A percentile compares a stretch with the other conserved stretches of the same genome.
Conservation (phyloP, 176 grass and related monocot species). For the Oryza glumipatula region DNA sequence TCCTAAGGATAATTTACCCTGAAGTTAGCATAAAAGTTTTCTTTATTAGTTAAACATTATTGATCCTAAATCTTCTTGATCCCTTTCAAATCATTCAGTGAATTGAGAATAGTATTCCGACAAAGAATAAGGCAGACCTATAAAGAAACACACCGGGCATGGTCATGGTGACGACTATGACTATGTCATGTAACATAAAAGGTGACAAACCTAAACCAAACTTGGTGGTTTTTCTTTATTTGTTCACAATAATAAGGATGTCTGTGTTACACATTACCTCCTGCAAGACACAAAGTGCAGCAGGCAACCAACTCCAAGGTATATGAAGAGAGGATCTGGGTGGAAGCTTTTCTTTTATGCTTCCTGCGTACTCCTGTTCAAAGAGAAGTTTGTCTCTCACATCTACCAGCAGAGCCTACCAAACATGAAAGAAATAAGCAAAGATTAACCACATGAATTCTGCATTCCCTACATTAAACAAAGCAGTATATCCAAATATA, state of each 20-base stretch:
- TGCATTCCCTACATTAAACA: constrained; percentile 14
- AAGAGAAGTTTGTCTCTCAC: constrained; percentile 97
- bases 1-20: neutral
- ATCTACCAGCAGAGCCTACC: constrained; percentile 83
- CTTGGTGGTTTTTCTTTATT: neutral
- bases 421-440: constrained; percentile 7
- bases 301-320: constrained; percentile 91
- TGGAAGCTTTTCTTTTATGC: constrained; percentile 72
- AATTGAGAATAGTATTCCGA: neutral
- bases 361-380: constrained; percentile 86
- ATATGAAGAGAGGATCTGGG: constrained; percentile 76
- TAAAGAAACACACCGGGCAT: constrained; percentile 1
- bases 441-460: constrained; percentile 29
- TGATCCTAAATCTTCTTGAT: neutral
- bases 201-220: constrained; percentile 9
- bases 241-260: neutral
- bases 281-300: constrained; percentile 74
- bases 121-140: neutral
- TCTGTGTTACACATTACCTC: constrained; percentile 64
- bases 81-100: neutral
- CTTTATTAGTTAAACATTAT: neutral
- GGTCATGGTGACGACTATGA: neutral
- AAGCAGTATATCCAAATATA: constrained; percentile 2
- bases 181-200: neutral
- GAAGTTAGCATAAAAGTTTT: neutral